Evolutionary conservation across 176 grass and related monocot genomes (phyloP), one percentile per base, ranked within the genome.

Genomic region (Ampelocalamus luodianensis): DNA sequence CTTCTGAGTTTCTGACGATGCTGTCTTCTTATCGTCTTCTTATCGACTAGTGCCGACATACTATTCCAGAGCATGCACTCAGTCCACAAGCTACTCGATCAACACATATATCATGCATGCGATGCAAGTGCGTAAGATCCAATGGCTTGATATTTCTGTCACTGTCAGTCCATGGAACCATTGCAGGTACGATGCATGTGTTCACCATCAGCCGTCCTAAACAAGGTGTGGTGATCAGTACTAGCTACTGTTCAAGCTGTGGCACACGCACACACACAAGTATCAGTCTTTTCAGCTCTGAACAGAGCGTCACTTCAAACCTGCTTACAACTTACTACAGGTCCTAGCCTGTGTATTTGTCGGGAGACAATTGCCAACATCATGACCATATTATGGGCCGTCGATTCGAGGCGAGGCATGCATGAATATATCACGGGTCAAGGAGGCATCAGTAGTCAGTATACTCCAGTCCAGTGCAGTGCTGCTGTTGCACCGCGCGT

Each of bases 351-450:
- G n/a, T 6, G 20, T 24, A 80, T 45, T 38, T 42, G 61, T 65
- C 23, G 80, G 49, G 6, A 71, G 74, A 66, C 7, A 65, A 55
- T 50, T 58, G 20, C 40, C 8, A 15, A 23, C 65, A 83, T 88
- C 80, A 78, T 88, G 55, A 44, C 80, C 43, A 72, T 51, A 88
- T 83, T 54, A 83, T 34, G 32, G 32, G 32, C 32, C 32, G 32
- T 34, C 32, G 32, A 34, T 34, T 34, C 32, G 32, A 34, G 32
- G 32, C 32, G 32, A 34, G 32, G 32, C 32, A 34, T 34, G 32
- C 32, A 34, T 34, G 32, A 34, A 34, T 34, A 34, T 34, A 34
- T 34, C 32, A 34, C 32, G 32, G 32, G 32, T 34, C 3, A 3
- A 34, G 32, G 32, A 34, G 32, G 32, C 32, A 34, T 34, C 32